Percentiles rank a stretch among this genome's conserved stretches.
phyloP scores from a whole-genome alignment of 768 basidiomycete genomes.

The Mycena galopus region DNA sequence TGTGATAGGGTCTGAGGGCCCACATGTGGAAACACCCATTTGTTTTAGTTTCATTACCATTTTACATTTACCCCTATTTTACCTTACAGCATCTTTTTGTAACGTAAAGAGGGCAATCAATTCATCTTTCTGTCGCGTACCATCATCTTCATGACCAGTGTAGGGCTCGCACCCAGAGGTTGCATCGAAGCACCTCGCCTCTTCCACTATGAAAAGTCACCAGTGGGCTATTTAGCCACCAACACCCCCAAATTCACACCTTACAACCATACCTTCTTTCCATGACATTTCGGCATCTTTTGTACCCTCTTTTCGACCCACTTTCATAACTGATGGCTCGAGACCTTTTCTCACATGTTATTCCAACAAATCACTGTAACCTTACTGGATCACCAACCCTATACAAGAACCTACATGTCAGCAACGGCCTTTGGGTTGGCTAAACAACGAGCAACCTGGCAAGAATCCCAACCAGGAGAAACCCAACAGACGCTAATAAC shows the following conservation, averaged over 20 bases:
- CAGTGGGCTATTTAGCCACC: neutral
- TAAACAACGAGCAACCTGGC: too few relatives aligned
- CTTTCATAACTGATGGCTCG: neutral
- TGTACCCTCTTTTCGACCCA: neutral
- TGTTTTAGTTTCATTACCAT: too few relatives aligned
- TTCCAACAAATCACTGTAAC: neutral
- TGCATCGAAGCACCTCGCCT: neutral
- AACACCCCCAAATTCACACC: neutral
- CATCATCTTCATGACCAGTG: neutral
- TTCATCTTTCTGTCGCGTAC: too few relatives aligned
- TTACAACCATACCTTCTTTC: neutral
- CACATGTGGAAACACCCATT: too few relatives aligned
- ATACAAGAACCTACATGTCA: neutral
- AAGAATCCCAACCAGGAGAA: too few relatives aligned
- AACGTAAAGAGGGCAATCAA: too few relatives aligned
- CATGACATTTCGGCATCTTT: neutral
- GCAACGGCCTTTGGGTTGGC: too few relatives aligned
- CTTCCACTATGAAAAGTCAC: neutral
- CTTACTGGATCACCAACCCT: neutral
- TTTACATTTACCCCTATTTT: too few relatives aligned
- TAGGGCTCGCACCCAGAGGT: neutral
- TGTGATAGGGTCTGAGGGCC: conserved; percentile 28
- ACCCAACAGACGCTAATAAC: too few relatives aligned
- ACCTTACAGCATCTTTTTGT: too few relatives aligned
- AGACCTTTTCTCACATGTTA: neutral